Base-by-base conservation (phyloP, 2,329 filamentous ascomycete species). In the Apiospora rasikravindrae region DNA sequence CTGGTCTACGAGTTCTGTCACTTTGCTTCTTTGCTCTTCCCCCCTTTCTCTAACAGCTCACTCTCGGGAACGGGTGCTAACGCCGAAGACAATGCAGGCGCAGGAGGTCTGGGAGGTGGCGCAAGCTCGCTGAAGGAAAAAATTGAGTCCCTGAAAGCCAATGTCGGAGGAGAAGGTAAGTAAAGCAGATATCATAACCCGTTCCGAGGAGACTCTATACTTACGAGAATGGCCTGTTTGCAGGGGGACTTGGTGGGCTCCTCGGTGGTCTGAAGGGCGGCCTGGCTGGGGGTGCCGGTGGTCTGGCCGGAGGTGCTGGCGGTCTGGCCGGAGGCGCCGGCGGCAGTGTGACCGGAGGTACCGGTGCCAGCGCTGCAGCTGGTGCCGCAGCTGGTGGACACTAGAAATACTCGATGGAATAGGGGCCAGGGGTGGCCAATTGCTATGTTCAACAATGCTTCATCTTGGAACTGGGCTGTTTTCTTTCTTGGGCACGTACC, bases 201-300 rank as follows among this genome's bases (percentile, higher is more conserved):
- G 7, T 1, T 19, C 44, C 44, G 44, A 47, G 19, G 44, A 47
- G 19, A n/a, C 44, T 16, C 44, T 22, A 47, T 47, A 47, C 44
- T 47, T 14, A 47, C 16, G 44, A 47, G 44, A 22, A 71, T n/a
- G 64, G 26, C 44, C 16, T 47, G 44, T 22, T 47, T 22, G 22
- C 44, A 47, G 71, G 71, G 24, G 71, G 68, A 22, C 33, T 72
- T 6, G 71, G 70, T 24, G 68, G 70, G 57, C 61, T 72, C 26
- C 44, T 72, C 7, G 71, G 69, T 42, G 69, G 71, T 19, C 24
- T 69, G 24, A 71, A 69, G n/a, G 71, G 71, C n/a, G 71, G 53
- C 45, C 45, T 69, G 66, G 11, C 8, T 8, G 66, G 51, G 33
- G 51, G 26, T 33, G 51, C 51, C 22, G 26, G 53, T 22, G 53